A percentile compares a stretch with the other conserved stretches of the same genome.
Evolutionary conservation across 768 basidiomycete species (phyloP).

Genomic region (Hygrocybe coccinea): DNA sequence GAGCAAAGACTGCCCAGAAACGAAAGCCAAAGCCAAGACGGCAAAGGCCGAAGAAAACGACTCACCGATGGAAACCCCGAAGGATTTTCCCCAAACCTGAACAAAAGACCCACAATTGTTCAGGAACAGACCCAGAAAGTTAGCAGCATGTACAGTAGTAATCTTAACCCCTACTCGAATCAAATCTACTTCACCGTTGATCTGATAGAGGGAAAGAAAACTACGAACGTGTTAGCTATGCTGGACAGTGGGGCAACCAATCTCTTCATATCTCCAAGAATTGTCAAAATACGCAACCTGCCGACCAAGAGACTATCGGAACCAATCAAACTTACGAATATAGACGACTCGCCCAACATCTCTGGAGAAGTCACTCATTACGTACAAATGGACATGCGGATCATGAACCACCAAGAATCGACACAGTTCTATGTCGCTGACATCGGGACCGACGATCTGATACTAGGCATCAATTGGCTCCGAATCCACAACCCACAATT

Average conservation of each 20-base stretch:
- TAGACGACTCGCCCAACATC: not conserved
- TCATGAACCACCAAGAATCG: not conserved
- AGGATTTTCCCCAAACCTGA: not conserved
- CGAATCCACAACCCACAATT: not conserved
- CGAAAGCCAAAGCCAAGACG: not conserved
- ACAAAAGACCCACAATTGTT: not conserved
- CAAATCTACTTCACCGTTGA: not conserved
- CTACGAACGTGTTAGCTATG: not conserved
- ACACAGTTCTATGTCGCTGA: not conserved
- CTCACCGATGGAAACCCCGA: not conserved
- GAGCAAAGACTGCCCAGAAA: not conserved
- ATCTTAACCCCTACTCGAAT: not conserved
- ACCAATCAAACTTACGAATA: not conserved
- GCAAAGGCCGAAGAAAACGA: not conserved
- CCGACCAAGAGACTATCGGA: not conserved
- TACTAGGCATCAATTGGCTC: not conserved
- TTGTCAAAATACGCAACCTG: not conserved
- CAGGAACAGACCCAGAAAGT: not conserved
- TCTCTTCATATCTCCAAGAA: not conserved
- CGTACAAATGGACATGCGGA: not conserved
- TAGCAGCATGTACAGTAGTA: not conserved
- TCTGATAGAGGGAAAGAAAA: not conserved
- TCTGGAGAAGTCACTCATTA: not conserved
- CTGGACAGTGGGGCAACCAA: not conserved
- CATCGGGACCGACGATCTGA: not conserved